These are phyloP conservation scores for Chytriomyces sp. DNA, from an alignment of 192 early-diverging fungal species.

Conservation along the genomic window DNA sequence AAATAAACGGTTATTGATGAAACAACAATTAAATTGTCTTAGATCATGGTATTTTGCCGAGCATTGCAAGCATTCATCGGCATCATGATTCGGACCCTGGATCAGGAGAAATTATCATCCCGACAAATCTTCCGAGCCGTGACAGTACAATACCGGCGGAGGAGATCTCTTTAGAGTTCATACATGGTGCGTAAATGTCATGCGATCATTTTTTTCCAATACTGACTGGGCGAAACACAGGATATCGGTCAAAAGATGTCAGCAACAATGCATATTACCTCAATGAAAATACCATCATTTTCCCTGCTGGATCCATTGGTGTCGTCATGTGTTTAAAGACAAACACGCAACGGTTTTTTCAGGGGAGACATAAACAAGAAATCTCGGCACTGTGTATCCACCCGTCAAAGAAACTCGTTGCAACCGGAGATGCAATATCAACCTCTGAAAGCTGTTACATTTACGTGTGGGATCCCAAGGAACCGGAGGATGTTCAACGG, in stretches of 20 bases:
- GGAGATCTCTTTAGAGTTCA: slow-evolving; percentile 25
- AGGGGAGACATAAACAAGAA: slow-evolving; percentile 39
- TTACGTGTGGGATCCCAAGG: slow-evolving; percentile 39
- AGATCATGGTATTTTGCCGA: background rate
- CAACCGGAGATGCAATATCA: slow-evolving; percentile 31
- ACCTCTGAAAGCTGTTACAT: slow-evolving; percentile 30
- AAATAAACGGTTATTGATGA: too few species aligned
- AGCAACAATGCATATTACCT: slow-evolving; percentile 41
- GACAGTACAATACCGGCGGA: slow-evolving; percentile 26
- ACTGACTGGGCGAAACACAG: background rate
- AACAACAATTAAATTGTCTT: background rate
- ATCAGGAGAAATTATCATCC: slow-evolving; percentile 34
- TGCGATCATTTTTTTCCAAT: background rate
- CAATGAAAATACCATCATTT: slow-evolving; percentile 23
- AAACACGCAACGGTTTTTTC: slow-evolving; percentile 36
- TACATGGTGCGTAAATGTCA: slow-evolving; percentile 25
- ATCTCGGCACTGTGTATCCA: slow-evolving; percentile 27
- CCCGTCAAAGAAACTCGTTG: slow-evolving; percentile 32
- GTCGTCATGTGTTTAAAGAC: slow-evolving; percentile 33
- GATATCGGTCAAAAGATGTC: slow-evolving; percentile 38
- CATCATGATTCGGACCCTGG: slow-evolving; percentile 22
- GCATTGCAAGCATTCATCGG: slow-evolving; percentile 20
- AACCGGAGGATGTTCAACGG: slow-evolving; percentile 36
- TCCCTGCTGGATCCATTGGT: slow-evolving; percentile 37
- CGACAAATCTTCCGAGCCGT: slow-evolving; percentile 11